Evolutionary conservation across 2,329 filamentous ascomycete species (phyloP).

Genomic region (Cladosporium velox): DNA sequence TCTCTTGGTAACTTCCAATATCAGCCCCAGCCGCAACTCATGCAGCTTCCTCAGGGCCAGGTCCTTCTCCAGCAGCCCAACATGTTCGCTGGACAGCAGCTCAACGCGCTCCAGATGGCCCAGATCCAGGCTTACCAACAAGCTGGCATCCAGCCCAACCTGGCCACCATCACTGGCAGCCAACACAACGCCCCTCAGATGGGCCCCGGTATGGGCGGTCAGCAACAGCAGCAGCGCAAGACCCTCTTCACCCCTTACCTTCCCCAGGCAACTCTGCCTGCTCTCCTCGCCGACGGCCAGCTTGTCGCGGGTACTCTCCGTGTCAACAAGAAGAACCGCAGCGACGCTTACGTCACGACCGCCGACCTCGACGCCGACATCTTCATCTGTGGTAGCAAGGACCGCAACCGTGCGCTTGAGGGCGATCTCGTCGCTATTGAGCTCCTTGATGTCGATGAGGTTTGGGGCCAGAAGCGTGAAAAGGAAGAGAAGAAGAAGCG

Average conservation of each 20-base stretch:
- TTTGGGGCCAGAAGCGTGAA: conserved; percentile 97
- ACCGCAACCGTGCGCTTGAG: conserved; percentile 93
- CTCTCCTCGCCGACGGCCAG: conserved; percentile 85
- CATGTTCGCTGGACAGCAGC: conserved; percentile 80
- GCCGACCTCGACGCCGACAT: conserved; percentile 96
- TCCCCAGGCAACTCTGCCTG: conserved; percentile 89
- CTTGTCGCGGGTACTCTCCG: conserved; percentile 94
- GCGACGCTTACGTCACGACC: conserved; percentile 95
- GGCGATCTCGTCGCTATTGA: conserved; percentile 95
- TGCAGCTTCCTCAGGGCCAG: conserved; percentile 81
- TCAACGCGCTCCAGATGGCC: conserved; percentile 83
- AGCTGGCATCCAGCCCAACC: conserved; percentile 67
- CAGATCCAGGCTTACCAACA: conserved; percentile 92
- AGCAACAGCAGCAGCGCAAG: conserved; percentile 91
- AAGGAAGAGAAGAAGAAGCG: conserved; percentile 99
- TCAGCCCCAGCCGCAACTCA: conserved; percentile 84
- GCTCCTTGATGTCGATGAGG: conserved; percentile 94
- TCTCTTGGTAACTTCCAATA: conserved; percentile 79
- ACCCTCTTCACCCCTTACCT: conserved; percentile 98
- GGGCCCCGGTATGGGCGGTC: conserved; percentile 61
- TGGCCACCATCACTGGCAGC: conserved; percentile 46
- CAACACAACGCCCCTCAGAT: conserved; percentile 39
- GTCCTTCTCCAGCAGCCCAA: conserved; percentile 77
- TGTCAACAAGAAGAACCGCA: conserved; percentile 99
- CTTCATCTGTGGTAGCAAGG: conserved; percentile 99